Conservation (phyloP, 208 protist genomes). For the Leishmania tarentolae region DNA sequence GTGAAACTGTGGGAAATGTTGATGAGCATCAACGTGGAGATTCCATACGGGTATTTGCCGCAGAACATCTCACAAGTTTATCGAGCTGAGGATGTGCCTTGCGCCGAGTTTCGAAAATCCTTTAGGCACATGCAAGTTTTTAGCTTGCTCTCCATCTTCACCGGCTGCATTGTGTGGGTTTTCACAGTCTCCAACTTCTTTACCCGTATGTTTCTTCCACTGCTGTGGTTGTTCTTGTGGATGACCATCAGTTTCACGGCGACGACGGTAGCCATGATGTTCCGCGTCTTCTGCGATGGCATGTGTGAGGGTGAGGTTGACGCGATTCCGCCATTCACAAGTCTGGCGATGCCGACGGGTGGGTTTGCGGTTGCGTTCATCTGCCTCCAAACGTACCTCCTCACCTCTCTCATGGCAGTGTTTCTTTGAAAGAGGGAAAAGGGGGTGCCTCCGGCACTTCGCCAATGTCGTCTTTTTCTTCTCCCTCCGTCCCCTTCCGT, state of each 20-base stretch:
- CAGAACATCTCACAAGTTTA: constrained; percentile 43
- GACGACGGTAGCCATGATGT: constrained; percentile 31
- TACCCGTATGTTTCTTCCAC: constrained; percentile 47
- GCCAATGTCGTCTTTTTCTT: not conserved
- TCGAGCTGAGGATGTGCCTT: constrained; percentile 54
- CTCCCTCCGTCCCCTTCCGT: not conserved
- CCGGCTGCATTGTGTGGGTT: constrained; percentile 32
- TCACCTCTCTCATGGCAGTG: constrained; percentile 38
- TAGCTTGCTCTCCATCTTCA: constrained; percentile 50
- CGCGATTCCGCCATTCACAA: constrained; percentile 38
- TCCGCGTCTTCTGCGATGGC: constrained; percentile 33
- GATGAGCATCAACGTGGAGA: constrained; percentile 32
- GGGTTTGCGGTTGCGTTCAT: constrained; percentile 47
- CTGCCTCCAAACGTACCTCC: constrained; percentile 28
- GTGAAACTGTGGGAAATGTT: constrained; percentile 34
- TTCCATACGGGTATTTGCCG: constrained; percentile 36
- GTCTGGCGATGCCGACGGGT: constrained; percentile 41
- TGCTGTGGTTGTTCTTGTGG: constrained; percentile 55
- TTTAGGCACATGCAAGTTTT: constrained; percentile 45
- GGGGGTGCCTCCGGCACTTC: not conserved
- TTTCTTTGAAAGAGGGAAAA: constrained; percentile 24
- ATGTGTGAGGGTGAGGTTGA: constrained; percentile 39
- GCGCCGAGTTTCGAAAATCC: constrained; percentile 37
- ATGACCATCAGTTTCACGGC: constrained; percentile 34
- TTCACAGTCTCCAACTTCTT: constrained; percentile 50